Base-by-base conservation (phyloP, 129 eudicot genomes). In the Artemisia argyi region DNA sequence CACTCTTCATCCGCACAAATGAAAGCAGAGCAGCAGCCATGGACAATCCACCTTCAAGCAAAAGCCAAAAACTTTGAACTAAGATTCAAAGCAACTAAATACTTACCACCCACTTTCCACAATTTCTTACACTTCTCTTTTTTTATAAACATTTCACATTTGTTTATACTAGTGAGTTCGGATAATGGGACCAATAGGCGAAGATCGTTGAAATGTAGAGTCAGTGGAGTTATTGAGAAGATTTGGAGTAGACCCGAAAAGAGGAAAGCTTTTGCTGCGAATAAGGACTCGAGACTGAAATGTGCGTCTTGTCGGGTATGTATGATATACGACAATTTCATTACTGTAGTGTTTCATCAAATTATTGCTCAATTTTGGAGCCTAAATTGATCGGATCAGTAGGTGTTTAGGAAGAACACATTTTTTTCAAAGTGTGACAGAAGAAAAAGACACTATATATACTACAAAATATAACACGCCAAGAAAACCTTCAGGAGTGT, bases 1-100 rank as follows among this genome's bases (percentile, higher is more conserved):
- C 28, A 26, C 28, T 3, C 2, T 3, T 26, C 22, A 26, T 26
- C 30, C 35, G 59, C 30, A 2, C 3, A 50, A 61, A 77, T 77
- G 81, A 77, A 50, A 12, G 2, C 76, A 53, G 72, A 73, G 61
- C 79, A 61, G 24, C 75, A 28, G 32, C 32, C 52, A 52, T 74
- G 76, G 80, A 30, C 47, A 53, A 53, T 80, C 9, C 17, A 52
- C 56, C 76, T 80, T 52, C 73, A 80, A 68, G 83, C 72, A 39
- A 74, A 68, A 59, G 66, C 83, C 9, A 74, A 61, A 12, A 22
- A 20, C 76, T 53, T 74, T 55, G 14, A 80, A 39, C 68, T 80
- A 52, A 74, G 42, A 53, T 47, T 80, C 53, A 74, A 80, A 68
- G 53, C 76, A 68, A 74, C 72, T 0, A 68, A 22, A 65, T 68